Conservation (phyloP, 2,329 filamentous ascomycete genomes). For the Lasiodiplodia gonubiensis region DNA sequence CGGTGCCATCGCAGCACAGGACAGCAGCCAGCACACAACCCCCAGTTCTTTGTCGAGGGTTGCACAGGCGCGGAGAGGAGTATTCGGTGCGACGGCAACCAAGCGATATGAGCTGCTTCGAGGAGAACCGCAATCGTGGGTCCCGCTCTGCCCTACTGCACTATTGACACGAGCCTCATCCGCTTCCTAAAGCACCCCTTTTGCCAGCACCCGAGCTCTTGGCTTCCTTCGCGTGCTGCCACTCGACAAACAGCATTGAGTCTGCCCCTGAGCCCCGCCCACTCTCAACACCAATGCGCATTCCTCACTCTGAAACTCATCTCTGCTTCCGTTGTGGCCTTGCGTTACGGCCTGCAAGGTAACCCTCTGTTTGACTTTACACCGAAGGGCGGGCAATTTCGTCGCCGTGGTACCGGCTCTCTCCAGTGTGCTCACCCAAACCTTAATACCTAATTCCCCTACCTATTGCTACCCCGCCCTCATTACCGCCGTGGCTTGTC, state of each 20-base stretch:
- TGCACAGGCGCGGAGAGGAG: background rate
- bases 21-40: background rate
- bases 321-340: background rate
- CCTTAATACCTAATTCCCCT: background rate
- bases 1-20: background rate
- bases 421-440: background rate
- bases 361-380: background rate
- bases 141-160: background rate
- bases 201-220: background rate
- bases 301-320: background rate
- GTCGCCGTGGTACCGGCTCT: background rate
- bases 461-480: background rate
- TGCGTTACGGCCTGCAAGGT: background rate
- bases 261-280: background rate
- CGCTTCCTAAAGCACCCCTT: background rate
- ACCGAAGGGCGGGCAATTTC: background rate
- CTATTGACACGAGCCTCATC: slow-evolving; percentile 9
- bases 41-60: background rate
- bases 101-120: background rate
- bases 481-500: background rate
- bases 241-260: background rate
- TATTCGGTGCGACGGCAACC: background rate
- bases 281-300: background rate
- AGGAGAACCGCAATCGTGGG: background rate
- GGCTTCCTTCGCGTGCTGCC: background rate